Evolutionary conservation across 2,329 filamentous ascomycete species (phyloP).

Genomic region (Falciphora oryzae): DNA sequence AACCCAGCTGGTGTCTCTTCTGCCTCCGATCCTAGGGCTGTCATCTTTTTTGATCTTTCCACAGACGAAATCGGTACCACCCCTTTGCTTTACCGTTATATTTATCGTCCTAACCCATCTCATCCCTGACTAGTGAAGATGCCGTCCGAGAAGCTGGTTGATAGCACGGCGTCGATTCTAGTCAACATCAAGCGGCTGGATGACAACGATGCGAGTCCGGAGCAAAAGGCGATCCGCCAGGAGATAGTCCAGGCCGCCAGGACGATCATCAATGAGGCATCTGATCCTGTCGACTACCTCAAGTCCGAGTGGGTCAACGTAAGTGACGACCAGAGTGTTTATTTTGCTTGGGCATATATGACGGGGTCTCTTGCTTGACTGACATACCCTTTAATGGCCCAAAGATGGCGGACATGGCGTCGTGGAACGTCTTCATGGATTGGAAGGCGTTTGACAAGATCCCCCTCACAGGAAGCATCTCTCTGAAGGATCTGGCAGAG

Average conservation of each 20-base stretch:
- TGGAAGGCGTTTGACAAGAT: neutral
- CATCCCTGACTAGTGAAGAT: neutral
- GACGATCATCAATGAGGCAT: neutral
- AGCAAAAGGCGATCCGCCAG: neutral
- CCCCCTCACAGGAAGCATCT: neutral
- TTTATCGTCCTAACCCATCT: no score
- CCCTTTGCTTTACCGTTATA: no score
- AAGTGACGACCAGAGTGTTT: neutral
- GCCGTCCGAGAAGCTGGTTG: neutral
- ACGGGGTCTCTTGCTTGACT: neutral
- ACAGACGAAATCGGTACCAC: no score
- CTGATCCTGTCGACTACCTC: neutral
- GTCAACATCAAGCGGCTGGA: neutral
- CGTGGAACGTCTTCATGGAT: neutral
- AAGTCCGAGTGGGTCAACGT: neutral
- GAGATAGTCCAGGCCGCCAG: neutral
- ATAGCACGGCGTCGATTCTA: neutral
- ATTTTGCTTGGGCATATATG: neutral
- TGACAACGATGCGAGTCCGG: neutral
- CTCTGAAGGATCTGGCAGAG: neutral
- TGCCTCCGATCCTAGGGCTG: no score
- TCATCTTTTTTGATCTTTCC: no score
- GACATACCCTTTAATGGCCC: neutral
- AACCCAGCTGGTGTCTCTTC: no score
- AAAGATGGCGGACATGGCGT: neutral